Base-by-base conservation (phyloP, 768 basidiomycete species). In the Termitomyces sp. region DNA sequence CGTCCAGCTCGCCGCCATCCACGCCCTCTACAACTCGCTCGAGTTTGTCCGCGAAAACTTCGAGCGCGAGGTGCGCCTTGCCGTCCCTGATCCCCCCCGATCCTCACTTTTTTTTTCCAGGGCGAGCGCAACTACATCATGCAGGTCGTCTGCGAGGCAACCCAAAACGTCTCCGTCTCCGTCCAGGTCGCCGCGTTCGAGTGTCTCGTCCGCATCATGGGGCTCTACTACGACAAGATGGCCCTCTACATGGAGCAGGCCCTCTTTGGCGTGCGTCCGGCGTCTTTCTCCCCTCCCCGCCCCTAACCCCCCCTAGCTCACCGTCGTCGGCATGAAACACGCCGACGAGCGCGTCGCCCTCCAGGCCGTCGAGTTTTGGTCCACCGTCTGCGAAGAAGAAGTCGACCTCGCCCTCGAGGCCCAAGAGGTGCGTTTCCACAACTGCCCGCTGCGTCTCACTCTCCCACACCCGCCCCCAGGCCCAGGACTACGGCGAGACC, bases 61-160 rank as follows among this genome's bases (percentile, higher is more conserved):
- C 68, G 93, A 97, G 64, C 87, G 94, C 51, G 97, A 98, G 79
- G 95, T 96, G 62, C 53, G 85, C 76, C n/a, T n/a, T n/a, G n/a
- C 1, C n/a, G 1, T 50, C 44, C 30, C 24, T 26, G 55, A 54
- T 62, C 30, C 52, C 1, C 1, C 16, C 18, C 28, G 72, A 35
- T 5, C 5, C 30, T 30, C 1, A 30, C 32, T 36, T 4, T 3
- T 55, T 5, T 26, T 54, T 5, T 58, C 13, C 67, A 98, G 94
- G 97, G 97, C 64, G 97, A 99, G 72, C 86, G 97, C 49, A 99
- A 98, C 74, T 98, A 97, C 76, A 98, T 99, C 72, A 99, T 99
- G 97, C 97, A 99, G 76, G 94, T 98, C 44, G 92, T 98, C 18
- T 99, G 97, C 69, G 97, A 98, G 68, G 96, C 96, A 0, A 98